phyloP scores from a whole-genome alignment of 257 asterid genomes.

The Buddleja alternifolia region DNA sequence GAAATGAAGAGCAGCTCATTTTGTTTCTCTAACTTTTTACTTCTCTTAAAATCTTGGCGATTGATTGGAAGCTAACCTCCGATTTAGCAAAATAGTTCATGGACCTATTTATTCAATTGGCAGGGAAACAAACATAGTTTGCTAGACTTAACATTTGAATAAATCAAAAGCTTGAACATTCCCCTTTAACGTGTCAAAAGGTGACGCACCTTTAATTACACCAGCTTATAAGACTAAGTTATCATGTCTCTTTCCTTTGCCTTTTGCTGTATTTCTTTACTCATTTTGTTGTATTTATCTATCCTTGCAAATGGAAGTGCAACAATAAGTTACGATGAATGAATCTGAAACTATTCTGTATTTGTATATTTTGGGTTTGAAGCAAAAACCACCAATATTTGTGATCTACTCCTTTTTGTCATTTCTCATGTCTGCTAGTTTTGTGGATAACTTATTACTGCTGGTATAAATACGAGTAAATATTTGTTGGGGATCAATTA shows the following conservation, averaged over 20 bases:
- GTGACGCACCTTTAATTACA: background rate
- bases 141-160: background rate
- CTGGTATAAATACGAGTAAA: background rate
- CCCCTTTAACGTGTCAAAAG: background rate
- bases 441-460: background rate
- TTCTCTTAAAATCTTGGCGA: too few relatives aligned
- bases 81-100: slow-evolving; percentile 1
- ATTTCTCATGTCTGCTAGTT: background rate
- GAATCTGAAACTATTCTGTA: background rate
- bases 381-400: background rate
- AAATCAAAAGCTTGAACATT: background rate
- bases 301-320: slow-evolving; percentile 5
- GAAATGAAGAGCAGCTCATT: too few relatives aligned
- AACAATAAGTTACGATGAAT: background rate
- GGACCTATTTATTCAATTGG: slow-evolving; percentile 8
- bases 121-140: background rate
- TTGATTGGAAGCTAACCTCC: too few relatives aligned
- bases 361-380: background rate
- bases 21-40: too few relatives aligned
- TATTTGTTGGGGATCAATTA: slow-evolving; percentile 1
- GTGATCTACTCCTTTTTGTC: background rate
- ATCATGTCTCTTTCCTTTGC: too few relatives aligned
- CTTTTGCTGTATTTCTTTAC: background rate
- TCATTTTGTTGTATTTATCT: background rate
- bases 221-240: too few relatives aligned